Evolutionary conservation across 2,329 filamentous ascomycete genomes (phyloP), one percentile per base, ranked within the genome.

Genomic region (Blumeriella jaapii): DNA sequence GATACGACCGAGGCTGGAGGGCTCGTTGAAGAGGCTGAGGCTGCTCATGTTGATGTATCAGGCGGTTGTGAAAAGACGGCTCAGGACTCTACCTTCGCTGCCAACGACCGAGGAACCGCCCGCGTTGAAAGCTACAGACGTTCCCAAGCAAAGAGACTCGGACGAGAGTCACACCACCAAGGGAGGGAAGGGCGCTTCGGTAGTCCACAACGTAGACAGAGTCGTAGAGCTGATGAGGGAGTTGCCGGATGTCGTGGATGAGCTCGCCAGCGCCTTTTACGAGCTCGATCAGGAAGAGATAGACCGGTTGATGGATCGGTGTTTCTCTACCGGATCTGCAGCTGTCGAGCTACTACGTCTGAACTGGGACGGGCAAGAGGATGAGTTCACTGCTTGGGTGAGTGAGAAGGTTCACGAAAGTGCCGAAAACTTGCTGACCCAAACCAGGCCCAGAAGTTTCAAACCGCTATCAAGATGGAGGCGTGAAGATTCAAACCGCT

Each of bases 371-470:
- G 77, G 69, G 0, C 59, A 68, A 29, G 65, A 71, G 12, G 86
- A 94, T 50, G 82, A 80, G 50, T 93, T 93, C 52, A 80, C 77
- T 0, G 64, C 70, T 11, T 93, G 86, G 86, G 74, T 57, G 32
- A 35, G 52, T 41, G n/a, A n/a, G n/a, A n/a, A n/a, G n/a, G n/a
- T n/a, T n/a, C n/a, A n/a, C n/a, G n/a, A n/a, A n/a, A n/a, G n/a
- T n/a, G n/a, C n/a, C n/a, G n/a, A n/a, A n/a, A n/a, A n/a, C n/a
- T n/a, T n/a, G n/a, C n/a, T n/a, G n/a, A n/a, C n/a, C n/a, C n/a
- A n/a, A n/a, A n/a, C n/a, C n/a, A n/a, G n/a, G n/a, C n/a, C n/a
- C n/a, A n/a, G n/a, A n/a, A n/a, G n/a, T n/a, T n/a, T n/a, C n/a
- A n/a, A n/a, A n/a, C n/a, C n/a, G n/a, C n/a, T n/a, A n/a, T n/a